Evolutionary conservation across 2,329 filamentous ascomycete genomes (phyloP).

Genomic region (Pestalotiopsis sp.): DNA sequence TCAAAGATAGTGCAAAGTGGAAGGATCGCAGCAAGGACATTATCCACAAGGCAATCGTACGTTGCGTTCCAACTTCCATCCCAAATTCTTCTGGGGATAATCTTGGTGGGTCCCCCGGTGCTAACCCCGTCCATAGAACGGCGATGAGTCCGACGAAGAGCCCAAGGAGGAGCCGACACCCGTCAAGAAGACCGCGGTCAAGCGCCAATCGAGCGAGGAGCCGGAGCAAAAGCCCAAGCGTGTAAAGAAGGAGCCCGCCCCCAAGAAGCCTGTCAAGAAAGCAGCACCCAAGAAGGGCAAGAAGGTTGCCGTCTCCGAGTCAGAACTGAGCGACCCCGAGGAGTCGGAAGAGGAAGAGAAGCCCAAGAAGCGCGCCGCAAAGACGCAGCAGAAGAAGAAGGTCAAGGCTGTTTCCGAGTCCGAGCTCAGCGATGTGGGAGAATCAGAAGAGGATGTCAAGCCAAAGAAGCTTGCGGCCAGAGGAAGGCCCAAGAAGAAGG

Average conservation of each 20-base stretch:
- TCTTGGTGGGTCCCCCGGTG: neutral
- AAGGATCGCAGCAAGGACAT: conserved; percentile 60
- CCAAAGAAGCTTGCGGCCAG: conserved; percentile 23
- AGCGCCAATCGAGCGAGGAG: conserved; percentile 35
- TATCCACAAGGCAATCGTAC: conserved; percentile 58
- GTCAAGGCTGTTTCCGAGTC: conserved; percentile 21
- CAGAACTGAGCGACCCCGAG: conserved; percentile 28
- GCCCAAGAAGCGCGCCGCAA: conserved; percentile 23
- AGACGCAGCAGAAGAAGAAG: conserved; percentile 13
- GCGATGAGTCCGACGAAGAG: conserved; percentile 14
- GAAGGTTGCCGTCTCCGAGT: conserved; percentile 23
- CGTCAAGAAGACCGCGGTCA: conserved; percentile 28
- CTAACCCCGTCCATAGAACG: neutral
- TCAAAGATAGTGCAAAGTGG: conserved; percentile 49
- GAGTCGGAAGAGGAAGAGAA: conserved; percentile 18
- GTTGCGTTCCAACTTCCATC: neutral
- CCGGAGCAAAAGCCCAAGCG: conserved; percentile 40
- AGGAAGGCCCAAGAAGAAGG: conserved; percentile 32
- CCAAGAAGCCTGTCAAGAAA: conserved; percentile 29
- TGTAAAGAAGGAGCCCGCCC: conserved; percentile 33
- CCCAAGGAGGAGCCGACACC: conserved; percentile 13
- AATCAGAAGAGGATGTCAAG: conserved; percentile 21
- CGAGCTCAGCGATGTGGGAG: conserved; percentile 25
- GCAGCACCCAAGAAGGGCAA: conserved; percentile 12
- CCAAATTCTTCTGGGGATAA: neutral